A percentile compares a stretch with the other conserved stretches of the same genome.
phyloP scores from a whole-genome alignment of 1,284 basidiomycete species.

The Lignosus rhinocerotis region DNA sequence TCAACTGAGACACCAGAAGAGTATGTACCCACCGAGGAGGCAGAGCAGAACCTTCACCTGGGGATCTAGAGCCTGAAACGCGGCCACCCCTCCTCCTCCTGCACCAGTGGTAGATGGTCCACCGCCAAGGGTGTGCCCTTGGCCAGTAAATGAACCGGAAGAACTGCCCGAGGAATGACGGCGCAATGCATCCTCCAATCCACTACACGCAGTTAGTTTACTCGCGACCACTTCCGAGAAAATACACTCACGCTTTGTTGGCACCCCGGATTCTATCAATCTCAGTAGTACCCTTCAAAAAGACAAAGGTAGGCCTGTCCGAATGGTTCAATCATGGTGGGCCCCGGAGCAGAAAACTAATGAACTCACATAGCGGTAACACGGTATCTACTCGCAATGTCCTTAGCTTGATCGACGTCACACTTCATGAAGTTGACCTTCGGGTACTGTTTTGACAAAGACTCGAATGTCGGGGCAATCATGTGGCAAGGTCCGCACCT shows the following conservation, averaged over 20 bases:
- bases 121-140: slow-evolving; percentile 65
- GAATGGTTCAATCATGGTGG: background rate
- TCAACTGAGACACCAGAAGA: slow-evolving; percentile 59
- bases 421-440: slow-evolving; percentile 79
- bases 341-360: background rate
- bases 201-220: slow-evolving; percentile 39
- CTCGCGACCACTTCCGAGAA: background rate
- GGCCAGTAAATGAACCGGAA: slow-evolving; percentile 58
- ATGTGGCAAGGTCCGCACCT: slow-evolving; percentile 84
- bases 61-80: slow-evolving; percentile 55
- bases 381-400: slow-evolving; percentile 60
- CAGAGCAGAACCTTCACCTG: slow-evolving; percentile 64
- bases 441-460: slow-evolving; percentile 62
- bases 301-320: slow-evolving; percentile 78
- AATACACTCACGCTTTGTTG: slow-evolving; percentile 52
- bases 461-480: slow-evolving; percentile 73
- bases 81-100: slow-evolving; percentile 36
- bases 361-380: slow-evolving; percentile 65
- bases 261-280: slow-evolving; percentile 72
- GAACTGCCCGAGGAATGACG: slow-evolving; percentile 47
- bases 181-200: slow-evolving; percentile 54
- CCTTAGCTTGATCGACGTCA: slow-evolving; percentile 70
- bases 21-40: slow-evolving; percentile 58
- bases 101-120: slow-evolving; percentile 37
- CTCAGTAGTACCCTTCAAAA: slow-evolving; percentile 66